Percentiles rank a stretch among this genome's conserved stretches.
Conservation (phyloP, 495 filamentous ascomycete species). For the Clavariopsis aquatica region DNA sequence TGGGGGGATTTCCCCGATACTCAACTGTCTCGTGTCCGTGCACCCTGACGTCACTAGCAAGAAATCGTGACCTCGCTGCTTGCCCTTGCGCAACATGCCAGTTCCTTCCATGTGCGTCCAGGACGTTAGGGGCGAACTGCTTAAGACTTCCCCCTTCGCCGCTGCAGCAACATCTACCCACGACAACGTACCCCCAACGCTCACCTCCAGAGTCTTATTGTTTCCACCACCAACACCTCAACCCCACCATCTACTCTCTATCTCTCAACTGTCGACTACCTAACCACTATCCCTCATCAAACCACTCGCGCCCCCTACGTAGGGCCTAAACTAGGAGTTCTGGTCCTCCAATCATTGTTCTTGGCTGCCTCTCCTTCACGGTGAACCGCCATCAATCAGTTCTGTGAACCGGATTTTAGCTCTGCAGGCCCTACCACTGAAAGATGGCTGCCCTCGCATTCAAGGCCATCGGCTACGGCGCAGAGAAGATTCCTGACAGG, state of each 20-base stretch:
- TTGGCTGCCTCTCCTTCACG: conserved; percentile 2
- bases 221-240: not conserved
- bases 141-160: conserved; percentile 13
- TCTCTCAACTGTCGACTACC: conserved; percentile 1
- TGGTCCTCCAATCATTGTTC: conserved; percentile 32
- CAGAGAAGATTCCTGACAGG: conserved; percentile 45
- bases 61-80: not conserved
- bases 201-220: conserved; percentile 9
- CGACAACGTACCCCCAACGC: not conserved
- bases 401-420: conserved; percentile 26
- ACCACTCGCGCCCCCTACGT: not conserved
- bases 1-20: conserved; percentile 10
- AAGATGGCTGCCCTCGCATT: conserved; percentile 35
- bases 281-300: conserved; percentile 17
- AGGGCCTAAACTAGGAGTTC: not conserved
- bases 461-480: conserved; percentile 38
- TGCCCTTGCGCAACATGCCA: not conserved
- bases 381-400: conserved; percentile 25
- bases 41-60: not conserved
- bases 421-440: conserved; percentile 11
- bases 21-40: not conserved
- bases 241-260: not conserved
- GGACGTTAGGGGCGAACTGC: not conserved
- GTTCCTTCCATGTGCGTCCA: not conserved
- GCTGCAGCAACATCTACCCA: not conserved